Evolutionary conservation across 352 stramenopile species (phyloP), one percentile per base, ranked within the genome.

Genomic region (Globisporangium mamillatum): DNA sequence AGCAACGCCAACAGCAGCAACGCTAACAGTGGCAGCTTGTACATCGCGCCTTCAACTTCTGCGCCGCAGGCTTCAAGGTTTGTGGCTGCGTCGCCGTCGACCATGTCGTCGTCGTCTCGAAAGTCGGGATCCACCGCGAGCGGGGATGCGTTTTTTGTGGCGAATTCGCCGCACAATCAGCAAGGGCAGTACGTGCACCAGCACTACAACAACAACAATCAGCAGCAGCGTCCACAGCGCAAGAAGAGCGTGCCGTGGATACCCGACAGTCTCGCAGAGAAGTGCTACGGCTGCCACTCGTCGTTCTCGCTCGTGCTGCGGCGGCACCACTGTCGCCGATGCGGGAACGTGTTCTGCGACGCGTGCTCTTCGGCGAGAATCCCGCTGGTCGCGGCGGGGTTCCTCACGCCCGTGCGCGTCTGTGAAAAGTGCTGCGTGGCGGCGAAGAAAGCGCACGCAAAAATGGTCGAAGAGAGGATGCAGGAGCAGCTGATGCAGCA

Each of bases 341-440:
- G 92, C 69, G 93, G 93, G 5, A 91, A 92, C 50, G 80, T 98
- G 9, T 97, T 98, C 69, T 97, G 93, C 73, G 89, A 97, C 58
- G 73, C 82, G 16, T 98, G 93, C 70, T 89, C 87, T 7, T 92
- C 86, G 4, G 70, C 79, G 6, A 73, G 91, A n/a, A 95, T 96
- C 67, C 82, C 88, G 25, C 68, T 97, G 29, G 77, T 92, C 1
- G 74, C 81, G 2, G 81, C 84, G 0, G 85, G 82, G 1, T 91
- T 93, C 72, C 77, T 83, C 62, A 81, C 79, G 5, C 88, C 88
- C 14, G 88, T 95, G 8, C 74, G 88, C 14, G 88, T 95, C n/a
- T 95, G 88, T 63, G 82, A 82, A 24, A 92, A 91, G 61, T 95
- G 88, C 70, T 90, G 75, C 20, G 70, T 88, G 9, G 88, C 86